Base-by-base conservation (phyloP, 495 filamentous ascomycete genomes). In the Glutinoglossum americanum region DNA sequence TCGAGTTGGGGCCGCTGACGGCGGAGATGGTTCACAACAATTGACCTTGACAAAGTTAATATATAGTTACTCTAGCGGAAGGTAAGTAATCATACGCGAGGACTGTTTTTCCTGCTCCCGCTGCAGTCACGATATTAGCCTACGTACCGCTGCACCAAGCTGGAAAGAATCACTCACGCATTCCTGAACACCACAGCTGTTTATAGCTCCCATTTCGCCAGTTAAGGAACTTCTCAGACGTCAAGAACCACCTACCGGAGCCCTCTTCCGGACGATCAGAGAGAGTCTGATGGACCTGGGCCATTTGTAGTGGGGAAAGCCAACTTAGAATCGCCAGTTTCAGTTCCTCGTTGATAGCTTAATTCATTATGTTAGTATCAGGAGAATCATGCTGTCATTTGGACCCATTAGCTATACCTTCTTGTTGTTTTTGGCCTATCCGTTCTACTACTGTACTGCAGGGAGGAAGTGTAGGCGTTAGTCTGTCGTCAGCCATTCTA, bases 81-180 rank as follows among this genome's bases (percentile, higher is more conserved):
- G 30, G 30, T 33, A 33, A 9, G 30, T 33, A 4, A 33, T 33
- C 30, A 9, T 33, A 33, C 28, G 57, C 33, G 26, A 60, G 28
- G 15, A 61, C 60, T 4, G 60, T 61, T 57, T 61, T 61, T 21
- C 60, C 60, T 2, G 57, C 60, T 7, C 60, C 60, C 19, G 60
- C 30, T 33, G 30, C 30, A n/a, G n/a, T 9, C 30, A 9, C 30
- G 30, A 9, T 33, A 9, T 33, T 33, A 33, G 30, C 30, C 9
- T 9, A 3, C 30, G 9, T 33, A 33, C 3, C 9, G 9, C 30
- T 33, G 9, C 4, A 4, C 9, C 3, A 33, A 9, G 9, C 9
- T 33, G 30, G 30, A 33, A 33, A 33, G 30, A 33, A 9, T 33
- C 30, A 33, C 30, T 9, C 30, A 33, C 30, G 57, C 4, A 59